Evolutionary conservation across 805 yeast genomes (phyloP).

Genomic region (Candida parachauliodes): DNA sequence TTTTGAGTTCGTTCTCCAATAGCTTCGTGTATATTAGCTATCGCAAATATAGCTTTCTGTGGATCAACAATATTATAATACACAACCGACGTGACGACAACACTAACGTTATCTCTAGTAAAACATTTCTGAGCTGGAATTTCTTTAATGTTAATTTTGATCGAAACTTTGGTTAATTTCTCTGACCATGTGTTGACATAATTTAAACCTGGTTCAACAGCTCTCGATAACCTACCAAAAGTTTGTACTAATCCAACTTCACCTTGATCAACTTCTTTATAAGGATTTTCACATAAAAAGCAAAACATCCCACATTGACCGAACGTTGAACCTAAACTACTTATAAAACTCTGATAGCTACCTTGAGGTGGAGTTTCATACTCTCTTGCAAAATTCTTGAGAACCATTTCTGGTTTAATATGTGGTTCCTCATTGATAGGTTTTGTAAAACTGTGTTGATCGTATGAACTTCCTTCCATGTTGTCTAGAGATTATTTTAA

Average conservation of each 20-base stretch:
- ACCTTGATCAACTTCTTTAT: slow-evolving; percentile 59
- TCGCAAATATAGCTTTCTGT: slow-evolving; percentile 59
- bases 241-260: slow-evolving; percentile 63
- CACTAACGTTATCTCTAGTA: slow-evolving; percentile 67
- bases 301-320: slow-evolving; percentile 58
- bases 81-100: slow-evolving; percentile 60
- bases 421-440: slow-evolving; percentile 20
- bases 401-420: slow-evolving; percentile 39
- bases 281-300: slow-evolving; percentile 58
- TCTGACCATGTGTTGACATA: slow-evolving; percentile 67
- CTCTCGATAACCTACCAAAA: slow-evolving; percentile 61
- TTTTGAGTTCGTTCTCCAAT: slow-evolving; percentile 68
- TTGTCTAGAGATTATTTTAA: too few relatives aligned
- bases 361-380: slow-evolving; percentile 40
- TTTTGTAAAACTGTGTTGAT: slow-evolving; percentile 11
- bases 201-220: slow-evolving; percentile 67
- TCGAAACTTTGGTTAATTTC: slow-evolving; percentile 45
- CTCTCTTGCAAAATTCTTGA: slow-evolving; percentile 36
- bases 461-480: slow-evolving; percentile 9
- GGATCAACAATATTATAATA: slow-evolving; percentile 68
- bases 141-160: slow-evolving; percentile 58
- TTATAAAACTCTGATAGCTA: slow-evolving; percentile 39
- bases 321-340: slow-evolving; percentile 40
- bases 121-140: slow-evolving; percentile 66
- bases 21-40: slow-evolving; percentile 51